Evolutionary conservation across 169 alveolate species (phyloP), one percentile per base, ranked within the genome.

Genomic region (Plasmodium relictum): DNA sequence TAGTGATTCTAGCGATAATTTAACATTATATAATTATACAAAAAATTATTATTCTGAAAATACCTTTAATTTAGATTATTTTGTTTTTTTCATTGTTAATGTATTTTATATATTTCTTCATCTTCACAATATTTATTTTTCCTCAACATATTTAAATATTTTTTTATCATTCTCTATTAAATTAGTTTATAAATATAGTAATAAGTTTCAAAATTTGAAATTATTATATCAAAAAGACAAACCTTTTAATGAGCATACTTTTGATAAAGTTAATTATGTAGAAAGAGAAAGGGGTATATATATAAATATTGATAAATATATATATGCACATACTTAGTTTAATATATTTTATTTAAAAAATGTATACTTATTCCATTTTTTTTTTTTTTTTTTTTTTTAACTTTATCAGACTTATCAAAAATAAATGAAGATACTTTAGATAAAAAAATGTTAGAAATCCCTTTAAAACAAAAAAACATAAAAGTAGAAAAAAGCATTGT

Each of bases 1-100:
- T 37, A 78, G 89, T 78, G 70, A 65, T 41, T 78, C 89, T 3
- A 78, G 89, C 63, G 89, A 78, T 48, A 78, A 78, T 58, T 22
- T 78, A 37, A 63, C 76, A 9, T 31, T 78, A 58, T 58, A 63
- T 56, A 52, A 78, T 4, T 63, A 78, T 39, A 8, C 68, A 0
- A 78, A 63, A 42, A 42, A 78, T n/a, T 65, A 62, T 69, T 78
- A 63, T 69, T 14, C 18, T 48, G 31, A 78, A 39, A 78, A 65
- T 78, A 24, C 37, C 9, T 48, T 63, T 8, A 78, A 44, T 12
- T 16, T 78, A 9, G 73, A 78, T 65, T 68, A 63, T 37, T 78
- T 78, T 37, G n/a, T 66, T 31, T 65, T 63, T 65, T 78, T 78
- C 65, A 58, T 78, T 48, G 12, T 63, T 44, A 65, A 63, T 52